Evolutionary conservation across 1,284 basidiomycete genomes (phyloP).

Genomic region (Fistulinella cinereoalba): DNA sequence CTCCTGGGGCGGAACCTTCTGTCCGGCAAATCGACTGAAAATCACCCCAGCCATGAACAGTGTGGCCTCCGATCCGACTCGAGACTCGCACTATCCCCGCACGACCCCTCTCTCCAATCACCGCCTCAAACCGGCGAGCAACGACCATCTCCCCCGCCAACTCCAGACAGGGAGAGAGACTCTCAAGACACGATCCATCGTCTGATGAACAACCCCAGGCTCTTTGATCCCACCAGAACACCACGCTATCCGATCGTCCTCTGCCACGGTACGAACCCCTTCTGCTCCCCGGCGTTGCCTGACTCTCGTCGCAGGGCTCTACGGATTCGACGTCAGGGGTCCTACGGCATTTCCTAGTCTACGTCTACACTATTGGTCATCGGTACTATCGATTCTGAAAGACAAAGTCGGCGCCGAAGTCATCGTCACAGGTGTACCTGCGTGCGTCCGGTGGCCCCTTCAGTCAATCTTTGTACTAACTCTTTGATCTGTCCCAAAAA

Average conservation of each 20-base stretch:
- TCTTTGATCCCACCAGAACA: constrained; percentile 72
- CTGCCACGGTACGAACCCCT: constrained; percentile 77
- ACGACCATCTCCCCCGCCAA: neutral
- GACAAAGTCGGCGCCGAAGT: constrained; percentile 89
- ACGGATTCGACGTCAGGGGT: constrained; percentile 90
- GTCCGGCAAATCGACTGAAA: neutral
- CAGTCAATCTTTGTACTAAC: neutral
- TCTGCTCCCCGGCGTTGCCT: constrained; percentile 3
- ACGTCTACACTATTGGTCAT: constrained; percentile 94
- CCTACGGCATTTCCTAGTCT: constrained; percentile 74
- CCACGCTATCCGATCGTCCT: constrained; percentile 91
- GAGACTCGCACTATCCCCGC: too few species aligned
- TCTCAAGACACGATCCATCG: constrained; percentile 62
- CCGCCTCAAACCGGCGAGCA: neutral
- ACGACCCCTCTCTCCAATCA: neutral
- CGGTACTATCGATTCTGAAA: constrained; percentile 80
- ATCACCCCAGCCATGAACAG: too few species aligned
- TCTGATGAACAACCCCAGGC: constrained; percentile 67
- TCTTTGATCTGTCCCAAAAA: constrained; percentile 31
- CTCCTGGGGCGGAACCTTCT: neutral
- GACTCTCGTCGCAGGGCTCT: constrained; percentile 63
- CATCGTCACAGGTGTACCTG: constrained; percentile 92
- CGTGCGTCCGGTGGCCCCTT: constrained; percentile 50
- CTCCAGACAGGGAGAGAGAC: constrained; percentile 18
- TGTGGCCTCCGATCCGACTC: too few species aligned